Conservation (phyloP, 176 grass and related monocot genomes). For the Oropetium thomaeum region DNA sequence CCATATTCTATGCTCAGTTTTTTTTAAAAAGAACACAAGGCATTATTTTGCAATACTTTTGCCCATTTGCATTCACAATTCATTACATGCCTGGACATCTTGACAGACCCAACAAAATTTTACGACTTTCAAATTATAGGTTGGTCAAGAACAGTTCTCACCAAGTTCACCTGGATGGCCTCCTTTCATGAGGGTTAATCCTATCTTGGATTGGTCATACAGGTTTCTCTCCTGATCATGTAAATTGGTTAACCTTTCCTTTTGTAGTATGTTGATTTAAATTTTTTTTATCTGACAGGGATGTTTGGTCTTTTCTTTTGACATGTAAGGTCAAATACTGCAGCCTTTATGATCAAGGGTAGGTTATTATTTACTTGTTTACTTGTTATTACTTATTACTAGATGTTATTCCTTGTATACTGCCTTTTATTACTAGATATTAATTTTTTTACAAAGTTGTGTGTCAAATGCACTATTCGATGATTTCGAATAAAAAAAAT, state of each 20-base stretch:
- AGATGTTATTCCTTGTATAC: background rate
- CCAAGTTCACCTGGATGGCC: slow-evolving; percentile 98
- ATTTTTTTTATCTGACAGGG: slow-evolving; percentile 55
- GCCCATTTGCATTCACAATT: slow-evolving; percentile 7
- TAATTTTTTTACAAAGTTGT: background rate
- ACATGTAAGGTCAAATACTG: slow-evolving; percentile 96
- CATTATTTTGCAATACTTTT: slow-evolving; percentile 22
- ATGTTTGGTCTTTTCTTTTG: slow-evolving; percentile 97
- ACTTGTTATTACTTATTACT: too few species aligned
- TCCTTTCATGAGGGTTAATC: slow-evolving; percentile 99
- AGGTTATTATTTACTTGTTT: too few species aligned
- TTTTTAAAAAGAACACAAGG: slow-evolving; percentile 10
- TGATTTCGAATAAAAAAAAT: background rate
- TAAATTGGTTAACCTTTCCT: slow-evolving; percentile 31
- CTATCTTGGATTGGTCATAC: slow-evolving; percentile 99
- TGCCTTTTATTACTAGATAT: background rate
- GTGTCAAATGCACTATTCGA: background rate
- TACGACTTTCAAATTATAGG: slow-evolving; percentile 54
- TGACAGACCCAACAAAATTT: slow-evolving; percentile 14
- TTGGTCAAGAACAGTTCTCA: slow-evolving; percentile 99
- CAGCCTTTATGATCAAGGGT: slow-evolving; percentile 97
- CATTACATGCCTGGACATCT: background rate
- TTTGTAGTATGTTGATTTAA: slow-evolving; percentile 22
- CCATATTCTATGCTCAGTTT: slow-evolving; percentile 23
- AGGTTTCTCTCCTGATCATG: slow-evolving; percentile 59